Percentiles rank a stretch among this genome's conserved stretches.
phyloP scores from a whole-genome alignment of 202 grass and related monocot genomes.

The Bolboschoenoplectus hybrid region DNA sequence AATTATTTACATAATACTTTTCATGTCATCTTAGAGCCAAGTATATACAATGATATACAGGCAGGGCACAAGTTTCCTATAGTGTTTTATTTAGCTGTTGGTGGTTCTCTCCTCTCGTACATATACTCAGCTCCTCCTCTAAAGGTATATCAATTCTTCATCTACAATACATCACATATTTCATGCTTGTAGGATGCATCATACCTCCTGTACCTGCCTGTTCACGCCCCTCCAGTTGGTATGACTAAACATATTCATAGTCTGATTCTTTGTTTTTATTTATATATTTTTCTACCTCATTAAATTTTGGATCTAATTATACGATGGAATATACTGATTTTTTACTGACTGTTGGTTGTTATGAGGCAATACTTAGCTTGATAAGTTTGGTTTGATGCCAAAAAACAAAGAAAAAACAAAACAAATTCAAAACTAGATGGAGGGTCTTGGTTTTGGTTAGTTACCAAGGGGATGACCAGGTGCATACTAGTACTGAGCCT shows the following conservation, averaged over 20 bases:
- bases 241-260: neutral
- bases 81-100: conserved; percentile 93
- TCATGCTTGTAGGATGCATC: neutral
- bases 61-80: conserved; percentile 88
- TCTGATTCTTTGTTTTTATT: neutral
- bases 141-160: conserved; percentile 62
- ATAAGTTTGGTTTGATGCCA: neutral
- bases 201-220: neutral
- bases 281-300: neutral
- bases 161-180: conserved; percentile 24
- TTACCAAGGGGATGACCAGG: neutral
- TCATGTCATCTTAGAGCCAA: conserved; percentile 18
- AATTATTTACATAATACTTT: conserved; percentile 16
- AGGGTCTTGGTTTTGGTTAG: neutral
- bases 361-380: neutral
- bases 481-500: neutral
- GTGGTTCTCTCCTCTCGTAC: conserved; percentile 94
- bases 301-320: neutral
- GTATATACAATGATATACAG: conserved; percentile 55
- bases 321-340: neutral
- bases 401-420: neutral
- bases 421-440: neutral
- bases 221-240: neutral
- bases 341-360: neutral
- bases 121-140: conserved; percentile 99